Base-by-base conservation (phyloP, 495 filamentous ascomycete genomes). In the Lasiosphaeria miniovina region DNA sequence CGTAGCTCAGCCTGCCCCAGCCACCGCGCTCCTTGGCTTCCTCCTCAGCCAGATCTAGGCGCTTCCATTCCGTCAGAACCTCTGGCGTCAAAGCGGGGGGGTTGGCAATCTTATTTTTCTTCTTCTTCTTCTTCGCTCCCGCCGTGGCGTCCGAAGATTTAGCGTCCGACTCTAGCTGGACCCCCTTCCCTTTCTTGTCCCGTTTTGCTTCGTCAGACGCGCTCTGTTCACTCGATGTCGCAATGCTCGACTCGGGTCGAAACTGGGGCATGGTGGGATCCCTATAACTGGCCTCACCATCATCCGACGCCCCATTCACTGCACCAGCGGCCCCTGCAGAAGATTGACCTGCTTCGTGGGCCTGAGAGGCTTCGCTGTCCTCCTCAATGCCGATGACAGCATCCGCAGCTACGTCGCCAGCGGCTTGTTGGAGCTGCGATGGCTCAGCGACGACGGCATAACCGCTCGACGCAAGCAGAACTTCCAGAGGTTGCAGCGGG, bases 181-280 rank as follows among this genome's bases (percentile, higher is more conserved):
- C 24, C 24, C 24, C 24, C 24, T 24, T 24, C 24, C 24, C 24
- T 24, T 24, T 24, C 24, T 24, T 24, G 24, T 24, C 24, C 24
- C 24, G 24, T 24, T 24, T 24, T 24, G 24, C 24, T 24, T 24
- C 24, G 24, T 24, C 24, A 24, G 24, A 24, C 24, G 24, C 24
- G 24, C 24, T 59, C 56, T 41, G 36, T 52, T 60, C 61, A 12
- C 17, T 24, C 48, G 66, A 62, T 10, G 53, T 49, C 2, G 15
- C 9, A 3, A 31, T 10, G 17, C 35, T 5, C n/a, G 67, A 67
- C 43, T 63, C 67, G 4, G 59, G 65, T 33, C 86, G 80, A 68
- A 88, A 84, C 63, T 90, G 88, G 9, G 87, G 88, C 55, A 90
- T 78, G 12, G 87, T 90, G 10, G 86, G 88, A 64, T 90, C 87